These are phyloP conservation scores for Discostella stelligeroides DNA, from an alignment of 108 stramenopile genomes.

Conservation along the genomic window DNA sequence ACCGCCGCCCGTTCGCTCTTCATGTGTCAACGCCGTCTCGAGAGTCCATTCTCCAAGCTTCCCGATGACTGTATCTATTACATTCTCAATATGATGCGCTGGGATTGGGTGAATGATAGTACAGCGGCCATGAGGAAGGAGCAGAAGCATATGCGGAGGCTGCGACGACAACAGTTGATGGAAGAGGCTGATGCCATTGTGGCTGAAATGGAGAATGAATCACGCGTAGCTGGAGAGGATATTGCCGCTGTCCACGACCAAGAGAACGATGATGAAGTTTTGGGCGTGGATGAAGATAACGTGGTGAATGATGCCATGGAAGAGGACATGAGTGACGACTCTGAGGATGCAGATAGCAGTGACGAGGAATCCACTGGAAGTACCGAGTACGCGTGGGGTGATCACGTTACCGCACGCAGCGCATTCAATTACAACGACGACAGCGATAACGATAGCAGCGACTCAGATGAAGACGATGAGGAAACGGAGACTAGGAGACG, in stretches of 20 bases:
- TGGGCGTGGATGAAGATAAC: constrained; percentile 46
- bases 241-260: constrained; percentile 24
- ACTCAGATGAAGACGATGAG: constrained; percentile 14
- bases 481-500: background rate
- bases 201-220: constrained; percentile 14
- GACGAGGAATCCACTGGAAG: constrained; percentile 16
- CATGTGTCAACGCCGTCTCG: constrained; percentile 68
- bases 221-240: too few species aligned
- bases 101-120: constrained; percentile 85
- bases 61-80: constrained; percentile 87
- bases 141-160: constrained; percentile 37
- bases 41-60: constrained; percentile 65
- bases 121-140: constrained; percentile 48
- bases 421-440: constrained; percentile 27
- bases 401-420: constrained; percentile 34
- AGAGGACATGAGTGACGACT: constrained; percentile 51
- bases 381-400: constrained; percentile 39
- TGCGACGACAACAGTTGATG: constrained; percentile 39
- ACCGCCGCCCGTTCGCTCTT: constrained; percentile 54
- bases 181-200: constrained; percentile 22
- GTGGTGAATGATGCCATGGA: constrained; percentile 25
- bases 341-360: constrained; percentile 46
- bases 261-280: constrained; percentile 38
- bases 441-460: constrained; percentile 22
- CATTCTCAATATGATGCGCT: constrained; percentile 89